Percentiles rank a stretch among this genome's conserved stretches.
Evolutionary conservation across 2,329 filamentous ascomycete species (phyloP).

Genomic region (Penicillium thymicola): DNA sequence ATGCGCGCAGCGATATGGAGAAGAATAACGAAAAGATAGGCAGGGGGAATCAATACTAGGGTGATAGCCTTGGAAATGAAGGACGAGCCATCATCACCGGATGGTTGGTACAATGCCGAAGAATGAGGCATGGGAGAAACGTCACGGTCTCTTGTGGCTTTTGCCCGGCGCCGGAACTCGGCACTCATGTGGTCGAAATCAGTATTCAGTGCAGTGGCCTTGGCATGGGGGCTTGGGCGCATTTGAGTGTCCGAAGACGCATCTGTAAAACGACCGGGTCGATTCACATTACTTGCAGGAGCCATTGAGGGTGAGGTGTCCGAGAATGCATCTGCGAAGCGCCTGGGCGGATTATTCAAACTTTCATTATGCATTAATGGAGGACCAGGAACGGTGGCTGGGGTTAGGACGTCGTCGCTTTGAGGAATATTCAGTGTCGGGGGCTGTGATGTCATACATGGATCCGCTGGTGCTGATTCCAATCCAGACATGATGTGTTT

Average conservation of each 20-base stretch:
- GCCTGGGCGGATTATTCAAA: not conserved
- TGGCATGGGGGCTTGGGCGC: constrained; percentile 13
- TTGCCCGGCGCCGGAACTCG: constrained; percentile 53
- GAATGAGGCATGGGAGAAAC: constrained; percentile 67
- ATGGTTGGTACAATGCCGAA: constrained; percentile 59
- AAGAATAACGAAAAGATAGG: constrained; percentile 74
- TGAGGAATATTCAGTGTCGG: not conserved
- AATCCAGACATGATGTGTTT: not conserved
- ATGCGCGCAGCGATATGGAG: constrained; percentile 77
- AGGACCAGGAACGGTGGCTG: not conserved
- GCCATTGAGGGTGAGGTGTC: constrained; percentile 1
- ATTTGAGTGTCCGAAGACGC: constrained; percentile 1
- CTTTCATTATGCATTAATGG: not conserved
- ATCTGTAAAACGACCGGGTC: not conserved
- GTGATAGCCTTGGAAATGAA: constrained; percentile 75
- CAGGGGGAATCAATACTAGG: constrained; percentile 74
- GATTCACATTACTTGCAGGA: not conserved
- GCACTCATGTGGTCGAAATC: constrained; percentile 31
- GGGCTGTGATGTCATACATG: not conserved
- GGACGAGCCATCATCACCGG: constrained; percentile 55
- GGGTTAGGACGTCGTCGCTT: not conserved
- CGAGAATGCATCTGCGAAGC: not conserved
- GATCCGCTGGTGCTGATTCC: not conserved
- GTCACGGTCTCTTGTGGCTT: constrained; percentile 54
- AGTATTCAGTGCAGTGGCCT: constrained; percentile 28